Evolutionary conservation across 306 rosid species (phyloP), one percentile per base, ranked within the genome.

Genomic region (Datisca glomerata): DNA sequence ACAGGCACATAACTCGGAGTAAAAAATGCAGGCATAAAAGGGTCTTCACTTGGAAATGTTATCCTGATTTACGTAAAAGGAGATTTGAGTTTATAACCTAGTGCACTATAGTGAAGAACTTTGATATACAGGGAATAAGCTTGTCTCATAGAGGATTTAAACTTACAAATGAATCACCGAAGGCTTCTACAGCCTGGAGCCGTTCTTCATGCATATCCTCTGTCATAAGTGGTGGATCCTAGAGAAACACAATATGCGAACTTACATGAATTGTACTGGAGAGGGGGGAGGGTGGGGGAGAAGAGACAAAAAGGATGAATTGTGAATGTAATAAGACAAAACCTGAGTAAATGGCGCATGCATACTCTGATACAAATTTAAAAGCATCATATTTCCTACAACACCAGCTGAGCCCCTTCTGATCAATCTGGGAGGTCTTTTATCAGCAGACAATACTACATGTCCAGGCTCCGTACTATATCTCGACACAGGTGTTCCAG

Each of bases 191-290:
- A 51, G 95, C 93, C 59, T 77, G 79, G 50, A 89, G 93, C 53
- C 95, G 76, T 62, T 89, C 97, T 70, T 89, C 97, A 55, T 89
- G 97, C 95, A 89, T 89, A 84, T 89, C 97, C 69, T 89, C 97
- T 29, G 97, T 89, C 97, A 83, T 77, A 22, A 89, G 89, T 40
- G 97, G 97, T 63, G 85, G 34, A 39, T 76, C 86, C 97, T 89
- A 64, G 39, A 43, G 45, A 37, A 49, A 34, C 52, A 15, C 16
- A 47, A 19, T 28, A n/a, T n/a, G n/a, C n/a, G n/a, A n/a, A n/a
- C n/a, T n/a, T n/a, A n/a, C n/a, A n/a, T n/a, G n/a, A n/a, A n/a
- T n/a, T n/a, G n/a, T n/a, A n/a, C n/a, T n/a, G n/a, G n/a, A n/a
- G n/a, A n/a, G n/a, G n/a, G n/a, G 51, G 14, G 29, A 21, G 51